Evolutionary conservation across 2,329 filamentous ascomycete species (phyloP).

Genomic region (Atkinsonella texensis): DNA sequence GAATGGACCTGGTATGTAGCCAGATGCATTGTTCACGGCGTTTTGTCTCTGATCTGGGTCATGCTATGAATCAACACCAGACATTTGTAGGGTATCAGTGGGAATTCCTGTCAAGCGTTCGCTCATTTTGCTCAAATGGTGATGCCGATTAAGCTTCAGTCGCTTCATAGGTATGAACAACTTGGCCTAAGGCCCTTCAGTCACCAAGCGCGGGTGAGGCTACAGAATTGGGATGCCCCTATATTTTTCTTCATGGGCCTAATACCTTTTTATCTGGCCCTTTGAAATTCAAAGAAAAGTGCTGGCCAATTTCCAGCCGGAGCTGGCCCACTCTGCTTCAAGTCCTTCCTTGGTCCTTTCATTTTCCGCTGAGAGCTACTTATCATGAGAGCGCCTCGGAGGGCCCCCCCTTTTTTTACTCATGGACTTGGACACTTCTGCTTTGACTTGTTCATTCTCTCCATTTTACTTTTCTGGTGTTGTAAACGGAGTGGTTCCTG

Average conservation of each 20-base stretch:
- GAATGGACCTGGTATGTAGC: conserved; percentile 20
- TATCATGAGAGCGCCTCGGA: background rate
- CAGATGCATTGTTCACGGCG: conserved; percentile 27
- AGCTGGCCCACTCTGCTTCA: background rate
- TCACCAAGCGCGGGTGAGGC: background rate
- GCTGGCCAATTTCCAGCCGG: background rate
- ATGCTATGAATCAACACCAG: conserved; percentile 10
- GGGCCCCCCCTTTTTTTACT: background rate
- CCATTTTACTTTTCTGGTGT: background rate
- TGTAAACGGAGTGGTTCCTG: background rate
- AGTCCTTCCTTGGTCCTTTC: background rate
- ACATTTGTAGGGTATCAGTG: conserved; percentile 7
- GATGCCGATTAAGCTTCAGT: too few species aligned
- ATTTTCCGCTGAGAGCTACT: background rate
- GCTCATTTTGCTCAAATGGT: background rate
- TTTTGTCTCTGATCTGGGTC: conserved; percentile 16
- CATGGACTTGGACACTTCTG: background rate
- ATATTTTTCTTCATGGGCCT: background rate
- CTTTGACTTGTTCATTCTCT: background rate
- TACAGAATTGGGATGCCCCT: background rate
- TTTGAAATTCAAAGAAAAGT: background rate
- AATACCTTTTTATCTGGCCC: background rate
- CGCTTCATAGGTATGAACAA: too few species aligned
- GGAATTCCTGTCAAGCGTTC: background rate
- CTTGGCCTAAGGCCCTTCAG: too few species aligned